These are phyloP conservation scores for Sechiopsis laciniata DNA, from an alignment of 306 rosid species.

Conservation along the genomic window DNA sequence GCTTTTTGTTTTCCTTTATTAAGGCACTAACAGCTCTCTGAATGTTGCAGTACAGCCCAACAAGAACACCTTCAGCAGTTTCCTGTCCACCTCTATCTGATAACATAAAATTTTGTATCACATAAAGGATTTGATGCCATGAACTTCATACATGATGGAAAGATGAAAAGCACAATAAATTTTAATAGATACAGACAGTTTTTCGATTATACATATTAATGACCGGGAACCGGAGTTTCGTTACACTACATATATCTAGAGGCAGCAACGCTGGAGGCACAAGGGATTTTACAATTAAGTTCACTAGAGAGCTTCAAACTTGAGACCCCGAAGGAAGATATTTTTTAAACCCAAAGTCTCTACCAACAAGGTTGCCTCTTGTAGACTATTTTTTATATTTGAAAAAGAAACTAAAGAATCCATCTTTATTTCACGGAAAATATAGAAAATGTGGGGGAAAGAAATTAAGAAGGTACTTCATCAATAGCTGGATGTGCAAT, in stretches of 20 bases:
- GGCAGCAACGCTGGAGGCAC: too few species aligned
- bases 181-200: not conserved
- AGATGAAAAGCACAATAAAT: not conserved
- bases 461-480: too few species aligned
- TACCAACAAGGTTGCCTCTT: too few species aligned
- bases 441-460: not conserved
- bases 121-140: not conserved
- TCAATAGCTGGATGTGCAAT: constrained; percentile 2
- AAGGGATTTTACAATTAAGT: too few species aligned
- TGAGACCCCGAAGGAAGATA: too few species aligned
- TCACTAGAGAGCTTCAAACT: too few species aligned
- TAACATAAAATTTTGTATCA: constrained; percentile 18
- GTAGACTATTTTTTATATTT: too few species aligned
- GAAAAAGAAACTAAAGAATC: not conserved
- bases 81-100: constrained; percentile 42
- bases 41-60: constrained; percentile 57
- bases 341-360: too few species aligned
- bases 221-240: too few species aligned
- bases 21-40: constrained; percentile 40
- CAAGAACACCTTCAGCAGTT: constrained; percentile 40
- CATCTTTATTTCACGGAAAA: not conserved
- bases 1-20: constrained; percentile 41
- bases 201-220: not conserved
- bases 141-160: not conserved
- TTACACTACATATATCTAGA: too few species aligned